Evolutionary conservation across 2,329 filamentous ascomycete genomes (phyloP).

Genomic region (Penicillium sp.): DNA sequence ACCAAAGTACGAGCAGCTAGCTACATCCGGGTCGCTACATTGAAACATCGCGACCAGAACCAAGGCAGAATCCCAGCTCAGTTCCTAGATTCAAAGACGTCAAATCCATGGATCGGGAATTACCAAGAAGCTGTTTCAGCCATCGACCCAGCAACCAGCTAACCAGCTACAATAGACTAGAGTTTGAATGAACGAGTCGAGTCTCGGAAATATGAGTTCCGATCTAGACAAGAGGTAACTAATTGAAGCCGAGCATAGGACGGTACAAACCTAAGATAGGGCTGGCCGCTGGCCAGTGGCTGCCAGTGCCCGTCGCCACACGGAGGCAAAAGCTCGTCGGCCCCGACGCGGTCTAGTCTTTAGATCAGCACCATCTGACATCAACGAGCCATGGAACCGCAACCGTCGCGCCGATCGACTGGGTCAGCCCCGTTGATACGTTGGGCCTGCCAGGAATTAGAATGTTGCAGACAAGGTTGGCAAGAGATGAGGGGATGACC

Average conservation of each 20-base stretch:
- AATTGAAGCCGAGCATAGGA: neutral
- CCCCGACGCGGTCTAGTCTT: neutral
- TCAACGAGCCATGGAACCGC: slow-evolving; percentile 11
- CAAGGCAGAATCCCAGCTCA: neutral
- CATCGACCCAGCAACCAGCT: neutral
- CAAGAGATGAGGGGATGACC: neutral
- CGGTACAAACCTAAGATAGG: too few species aligned
- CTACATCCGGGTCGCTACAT: neutral
- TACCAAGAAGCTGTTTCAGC: neutral
- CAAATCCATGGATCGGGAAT: neutral
- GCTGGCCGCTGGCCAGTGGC: too few species aligned
- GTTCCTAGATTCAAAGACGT: neutral
- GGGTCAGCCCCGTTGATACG: neutral
- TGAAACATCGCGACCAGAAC: neutral
- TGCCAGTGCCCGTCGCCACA: too few species aligned
- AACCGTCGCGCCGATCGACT: neutral
- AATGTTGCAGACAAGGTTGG: neutral
- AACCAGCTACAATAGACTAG: neutral
- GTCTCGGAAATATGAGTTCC: neutral
- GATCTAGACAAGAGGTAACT: neutral
- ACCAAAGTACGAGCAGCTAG: neutral
- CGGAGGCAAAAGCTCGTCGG: neutral
- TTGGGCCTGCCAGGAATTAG: too few species aligned
- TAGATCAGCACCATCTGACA: slow-evolving; percentile 13
- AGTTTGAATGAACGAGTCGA: neutral